These are phyloP conservation scores for Pichia sp. DNA, from an alignment of 1,139 yeast genomes.

Conservation along the genomic window DNA sequence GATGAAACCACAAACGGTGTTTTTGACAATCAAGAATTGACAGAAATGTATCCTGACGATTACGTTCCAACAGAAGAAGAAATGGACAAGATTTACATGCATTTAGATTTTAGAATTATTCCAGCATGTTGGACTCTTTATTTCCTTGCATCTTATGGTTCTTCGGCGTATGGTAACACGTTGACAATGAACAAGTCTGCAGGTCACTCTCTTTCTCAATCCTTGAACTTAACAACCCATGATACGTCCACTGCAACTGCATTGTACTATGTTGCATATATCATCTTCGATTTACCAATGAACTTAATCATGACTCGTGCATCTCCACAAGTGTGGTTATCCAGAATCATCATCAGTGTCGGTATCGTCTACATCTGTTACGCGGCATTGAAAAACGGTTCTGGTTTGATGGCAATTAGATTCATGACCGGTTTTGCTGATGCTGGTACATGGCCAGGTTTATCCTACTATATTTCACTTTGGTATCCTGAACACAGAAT, in stretches of 20 bases:
- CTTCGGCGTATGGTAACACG: conserved; percentile 74
- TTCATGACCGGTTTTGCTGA: conserved; percentile 78
- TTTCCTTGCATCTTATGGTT: conserved; percentile 77
- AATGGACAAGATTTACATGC: conserved; percentile 61
- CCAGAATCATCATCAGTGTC: conserved; percentile 73
- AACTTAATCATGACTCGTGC: conserved; percentile 80
- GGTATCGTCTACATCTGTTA: conserved; percentile 79
- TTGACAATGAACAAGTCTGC: conserved; percentile 71
- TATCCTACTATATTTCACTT: conserved; percentile 77
- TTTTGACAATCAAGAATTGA: background rate
- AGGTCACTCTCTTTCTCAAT: conserved; percentile 61
- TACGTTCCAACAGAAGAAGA: conserved; percentile 32
- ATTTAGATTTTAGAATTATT: conserved; percentile 67
- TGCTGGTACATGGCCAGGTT: conserved; percentile 95
- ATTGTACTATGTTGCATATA: conserved; percentile 77
- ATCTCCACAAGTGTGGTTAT: conserved; percentile 83
- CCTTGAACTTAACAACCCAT: conserved; percentile 51
- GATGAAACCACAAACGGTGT: background rate
- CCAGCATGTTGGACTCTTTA: conserved; percentile 84
- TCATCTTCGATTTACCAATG: conserved; percentile 86
- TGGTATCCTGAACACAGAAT: conserved; percentile 86
- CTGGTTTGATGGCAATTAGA: conserved; percentile 70
- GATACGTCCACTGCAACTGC: conserved; percentile 78
- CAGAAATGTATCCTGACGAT: conserved; percentile 17
- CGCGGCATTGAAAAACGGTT: conserved; percentile 49